Evolutionary conservation across 2,329 filamentous ascomycete genomes (phyloP), one percentile per base, ranked within the genome.

Genomic region (Hansfordia pulvinata): DNA sequence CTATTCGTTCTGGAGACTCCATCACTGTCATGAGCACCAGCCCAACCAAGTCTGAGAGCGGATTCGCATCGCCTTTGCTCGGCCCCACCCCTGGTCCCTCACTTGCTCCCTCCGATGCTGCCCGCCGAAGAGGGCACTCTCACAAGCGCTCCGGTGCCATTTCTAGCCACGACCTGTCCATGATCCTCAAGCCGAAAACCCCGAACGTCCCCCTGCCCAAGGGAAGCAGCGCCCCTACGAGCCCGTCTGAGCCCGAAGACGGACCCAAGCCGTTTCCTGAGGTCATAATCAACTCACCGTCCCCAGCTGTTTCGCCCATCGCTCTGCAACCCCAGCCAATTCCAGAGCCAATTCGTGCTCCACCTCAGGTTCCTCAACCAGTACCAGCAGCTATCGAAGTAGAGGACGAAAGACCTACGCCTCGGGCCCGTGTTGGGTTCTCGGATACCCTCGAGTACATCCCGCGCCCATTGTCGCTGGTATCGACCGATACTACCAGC

Each of bases 381-480:
- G n/a, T n/a, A n/a, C n/a, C n/a, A n/a, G n/a, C n/a, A n/a, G n/a
- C n/a, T n/a, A n/a, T n/a, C n/a, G n/a, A n/a, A n/a, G n/a, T n/a
- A n/a, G 32, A 37, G 14, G 17, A 15, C 13, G 23, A 19, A 20
- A 24, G 14, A 11, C 23, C 50, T 50, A 31, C 33, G 7, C 62
- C 64, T 4, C 68, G 74, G 32, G 67, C 74, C 21, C 64, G 79
- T 9, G 84, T 93, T 23, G 81, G 79, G 1, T 93, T 93, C 44
- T 84, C 81, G 1, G 84, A 92, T 35, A 80, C 72, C 8, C 62
- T 92, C 16, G 82, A 92, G 48, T 85, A 80, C 35, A 86, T 86
- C 39, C 79, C 79, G 5, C 70, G 83, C 8, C 85, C 86, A 1
- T 54, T 92, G 11, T 93, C 86, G 2, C 61, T 86, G 12, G 74